Conservation (phyloP, 148 eudicot genomes). For the Cornus kousa region DNA sequence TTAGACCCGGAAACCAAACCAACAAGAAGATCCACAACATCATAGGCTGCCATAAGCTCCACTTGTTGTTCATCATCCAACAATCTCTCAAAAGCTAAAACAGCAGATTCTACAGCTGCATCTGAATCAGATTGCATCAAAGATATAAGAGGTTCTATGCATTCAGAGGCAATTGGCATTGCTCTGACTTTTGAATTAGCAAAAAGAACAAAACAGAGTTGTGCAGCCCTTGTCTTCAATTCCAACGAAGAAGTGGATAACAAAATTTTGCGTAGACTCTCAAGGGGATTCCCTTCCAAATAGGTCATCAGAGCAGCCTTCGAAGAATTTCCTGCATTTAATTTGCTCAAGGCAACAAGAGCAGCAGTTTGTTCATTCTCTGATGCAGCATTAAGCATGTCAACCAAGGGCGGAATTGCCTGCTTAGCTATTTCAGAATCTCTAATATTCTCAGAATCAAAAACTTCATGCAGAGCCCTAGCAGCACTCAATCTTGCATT, state of each 20-base stretch:
- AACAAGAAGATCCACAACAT: conserved; percentile 59
- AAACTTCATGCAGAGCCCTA: conserved; percentile 64
- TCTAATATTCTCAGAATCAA: conserved; percentile 57
- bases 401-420: conserved; percentile 70
- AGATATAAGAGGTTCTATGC: conserved; percentile 55
- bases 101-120: conserved; percentile 59
- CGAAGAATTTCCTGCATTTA: conserved; percentile 46
- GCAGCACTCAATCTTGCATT: conserved; percentile 71
- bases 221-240: conserved; percentile 59
- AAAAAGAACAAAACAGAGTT: conserved; percentile 62
- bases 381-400: conserved; percentile 57
- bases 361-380: conserved; percentile 65
- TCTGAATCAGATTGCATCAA: conserved; percentile 50
- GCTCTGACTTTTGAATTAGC: conserved; percentile 52
- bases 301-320: conserved; percentile 48
- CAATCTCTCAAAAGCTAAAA: conserved; percentile 70
- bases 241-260: conserved; percentile 47
- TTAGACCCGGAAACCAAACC: conserved; percentile 67
- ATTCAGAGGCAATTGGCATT: conserved; percentile 45
- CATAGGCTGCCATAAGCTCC: conserved; percentile 46
- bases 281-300: conserved; percentile 54
- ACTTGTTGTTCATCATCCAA: conserved; percentile 59
- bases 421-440: conserved; percentile 61
- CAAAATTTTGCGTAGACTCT: conserved; percentile 49
- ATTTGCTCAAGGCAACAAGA: conserved; percentile 52